Evolutionary conservation across 805 yeast species (phyloP), one percentile per base, ranked within the genome.

Genomic region (Yarrowia divulgata): DNA sequence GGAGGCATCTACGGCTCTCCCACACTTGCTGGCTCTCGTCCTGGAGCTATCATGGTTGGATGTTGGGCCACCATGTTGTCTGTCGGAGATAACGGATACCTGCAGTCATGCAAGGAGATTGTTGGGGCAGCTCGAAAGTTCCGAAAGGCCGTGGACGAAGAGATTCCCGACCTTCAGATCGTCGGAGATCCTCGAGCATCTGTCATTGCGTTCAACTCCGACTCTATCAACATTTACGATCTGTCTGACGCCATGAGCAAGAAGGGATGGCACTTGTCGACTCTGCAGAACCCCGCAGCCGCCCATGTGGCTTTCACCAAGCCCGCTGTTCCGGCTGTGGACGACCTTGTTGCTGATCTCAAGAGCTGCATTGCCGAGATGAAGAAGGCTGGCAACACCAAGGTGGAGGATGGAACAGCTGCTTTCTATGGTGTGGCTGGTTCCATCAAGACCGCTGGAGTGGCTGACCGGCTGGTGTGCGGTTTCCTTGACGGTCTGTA

Each of bases 1-100:
- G 99, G 99, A 40, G 99, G 99, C 0, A 82, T 94, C 73, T 94
- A 94, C 76, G 99, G 98, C 0, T 91, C 97, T 0, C 98, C 98
- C 1, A 95, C 98, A 0, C 81, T 95, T 63, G 98, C 98, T 0
- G 99, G 99, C 1, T 91, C 97, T 12, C 85, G 98, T 72, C 98
- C 98, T 0, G 99, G 99, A 60, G 98, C 98, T 0, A 81, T 94
- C 43, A 90, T 93, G 84, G 98, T 90, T n/a, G 98, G 98, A 0
- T 93, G 98, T 78, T 95, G 98, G 98, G 96, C 97, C 0, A 93
- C 98, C 0, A 80, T 94, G 84, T 80, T 94, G 55, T 83, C 84
- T 71, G 83, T 93, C 69, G 99, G 99, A 48, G 87, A 86, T 69
- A 85, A 86, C n/a, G 98, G 98, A 0, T 94, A 94, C 77, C 82